A percentile compares a stretch with the other conserved stretches of the same genome.
These are phyloP conservation scores for Mariannaea elegans DNA, from an alignment of 2,329 filamentous ascomycete species.

Conservation along the genomic window DNA sequence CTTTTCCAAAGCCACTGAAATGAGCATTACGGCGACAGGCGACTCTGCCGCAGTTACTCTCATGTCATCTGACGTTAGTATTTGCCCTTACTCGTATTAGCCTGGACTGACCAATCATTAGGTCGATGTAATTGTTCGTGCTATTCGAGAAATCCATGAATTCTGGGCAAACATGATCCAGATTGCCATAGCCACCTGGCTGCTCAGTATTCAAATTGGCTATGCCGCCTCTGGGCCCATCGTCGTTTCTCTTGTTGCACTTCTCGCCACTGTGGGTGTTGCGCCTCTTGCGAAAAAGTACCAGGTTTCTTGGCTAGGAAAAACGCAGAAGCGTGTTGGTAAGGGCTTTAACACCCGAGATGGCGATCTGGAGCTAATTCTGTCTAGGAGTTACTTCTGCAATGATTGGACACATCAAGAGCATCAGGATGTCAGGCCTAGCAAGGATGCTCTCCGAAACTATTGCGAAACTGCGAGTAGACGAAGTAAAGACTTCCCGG, in stretches of 20 bases:
- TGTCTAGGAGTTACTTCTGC: slow-evolving; percentile 40
- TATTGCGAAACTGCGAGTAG: slow-evolving; percentile 43
- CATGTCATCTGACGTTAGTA: slow-evolving; percentile 51
- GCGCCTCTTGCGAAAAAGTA: slow-evolving; percentile 42
- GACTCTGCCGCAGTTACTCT: slow-evolving; percentile 50
- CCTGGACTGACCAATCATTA: slow-evolving; percentile 16
- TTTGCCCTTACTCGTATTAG: background rate
- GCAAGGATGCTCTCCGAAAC: slow-evolving; percentile 42
- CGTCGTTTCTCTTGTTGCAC: slow-evolving; percentile 40
- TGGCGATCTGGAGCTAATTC: no score
- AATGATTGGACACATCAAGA: slow-evolving; percentile 52
- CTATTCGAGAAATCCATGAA: slow-evolving; percentile 47
- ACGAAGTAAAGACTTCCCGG: slow-evolving; percentile 48
- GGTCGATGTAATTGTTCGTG: slow-evolving; percentile 50
- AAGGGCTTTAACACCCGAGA: background rate
- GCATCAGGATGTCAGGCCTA: slow-evolving; percentile 53
- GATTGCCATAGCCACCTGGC: slow-evolving; percentile 45
- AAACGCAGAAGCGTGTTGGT: slow-evolving; percentile 42
- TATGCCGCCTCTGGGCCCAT: slow-evolving; percentile 46
- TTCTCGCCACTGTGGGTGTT: slow-evolving; percentile 38
- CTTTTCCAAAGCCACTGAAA: slow-evolving; percentile 45
- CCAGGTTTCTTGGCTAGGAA: slow-evolving; percentile 37
- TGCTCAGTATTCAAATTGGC: slow-evolving; percentile 46
- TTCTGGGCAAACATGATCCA: slow-evolving; percentile 50
- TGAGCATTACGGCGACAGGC: slow-evolving; percentile 40